Base-by-base conservation (phyloP, 495 filamentous ascomycete genomes). In the Penicillium egyptiacum region DNA sequence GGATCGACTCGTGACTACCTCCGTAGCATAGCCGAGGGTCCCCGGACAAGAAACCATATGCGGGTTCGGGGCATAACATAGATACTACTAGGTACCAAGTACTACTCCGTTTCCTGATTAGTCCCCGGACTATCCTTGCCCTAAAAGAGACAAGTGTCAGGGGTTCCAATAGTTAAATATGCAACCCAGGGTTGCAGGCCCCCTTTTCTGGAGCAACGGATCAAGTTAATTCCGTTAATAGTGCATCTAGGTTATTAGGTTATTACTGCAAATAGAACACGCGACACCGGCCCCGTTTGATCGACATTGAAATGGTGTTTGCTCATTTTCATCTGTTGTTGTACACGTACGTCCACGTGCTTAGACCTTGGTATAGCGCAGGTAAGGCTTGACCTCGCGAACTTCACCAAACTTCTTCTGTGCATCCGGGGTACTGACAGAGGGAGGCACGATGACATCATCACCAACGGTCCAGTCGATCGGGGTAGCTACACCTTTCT, bases 371-470 rank as follows among this genome's bases (percentile, higher is more conserved):
- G 64, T 69, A 42, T 62, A 67, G 7, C 66, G 61, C 43, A 69
- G 49, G 53, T 96, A 98, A 64, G 94, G 95, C 88, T 96, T 98
- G 65, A 98, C 91, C 60, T 88, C 86, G 63, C 88, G 88, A 74
- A 97, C 86, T 49, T 96, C 82, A 55, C 93, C 91, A 82, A 96
- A 98, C 63, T 96, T 81, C 72, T 87, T 81, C 81, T 92, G 88
- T 42, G 94, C 94, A 73, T 91, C 81, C 68, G 95, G 86, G 68
- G 87, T 90, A 72, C 88, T 89, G 70, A 98, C 84, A 61, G 81
- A 81, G 20, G 95, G 94, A 74, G 94, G 90, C 52, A 98, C 92
- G 66, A 98, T 96, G 63, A 97, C 95, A 68, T 98, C 94, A 66
- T 96, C 89, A 60, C 91, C 79, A 31, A 88, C 88, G 20, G 89